Percentiles rank a stretch among this genome's conserved stretches.
phyloP scores from a whole-genome alignment of 257 asterid genomes.

The Solanum etuberosum region DNA sequence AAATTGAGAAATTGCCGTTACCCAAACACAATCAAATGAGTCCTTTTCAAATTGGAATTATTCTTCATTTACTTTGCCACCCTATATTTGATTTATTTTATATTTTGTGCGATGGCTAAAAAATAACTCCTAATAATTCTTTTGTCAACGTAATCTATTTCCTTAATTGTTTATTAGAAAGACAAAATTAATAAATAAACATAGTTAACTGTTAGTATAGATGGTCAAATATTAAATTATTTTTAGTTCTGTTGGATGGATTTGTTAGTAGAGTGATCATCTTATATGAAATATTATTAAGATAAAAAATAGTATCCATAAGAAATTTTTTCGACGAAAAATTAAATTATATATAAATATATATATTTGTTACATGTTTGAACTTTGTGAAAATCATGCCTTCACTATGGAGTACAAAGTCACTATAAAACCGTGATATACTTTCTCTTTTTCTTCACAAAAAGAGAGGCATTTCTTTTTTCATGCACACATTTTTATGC shows the following conservation, averaged over 20 bases:
- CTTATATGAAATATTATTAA: neutral
- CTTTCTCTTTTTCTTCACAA: neutral
- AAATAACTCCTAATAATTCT: neutral
- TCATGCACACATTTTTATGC: neutral
- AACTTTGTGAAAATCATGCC: neutral
- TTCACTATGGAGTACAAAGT: neutral
- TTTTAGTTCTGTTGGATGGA: neutral
- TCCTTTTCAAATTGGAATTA: neutral
- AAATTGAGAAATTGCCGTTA: neutral
- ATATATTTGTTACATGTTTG: neutral
- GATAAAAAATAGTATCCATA: too few relatives aligned
- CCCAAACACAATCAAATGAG: neutral
- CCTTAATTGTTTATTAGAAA: neutral
- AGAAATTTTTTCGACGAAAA: neutral
- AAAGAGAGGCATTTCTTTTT: neutral
- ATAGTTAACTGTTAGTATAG: neutral
- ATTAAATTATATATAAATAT: neutral
- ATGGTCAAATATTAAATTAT: neutral
- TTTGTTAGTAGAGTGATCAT: neutral
- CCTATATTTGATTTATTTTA: neutral
- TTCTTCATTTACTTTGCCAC: neutral
- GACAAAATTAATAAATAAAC: neutral
- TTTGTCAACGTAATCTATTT: neutral
- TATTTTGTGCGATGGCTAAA: neutral
- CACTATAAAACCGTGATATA: neutral